These are phyloP conservation scores for Aspergillus awamori DNA, from an alignment of 2,329 filamentous ascomycete genomes.

Conservation along the genomic window DNA sequence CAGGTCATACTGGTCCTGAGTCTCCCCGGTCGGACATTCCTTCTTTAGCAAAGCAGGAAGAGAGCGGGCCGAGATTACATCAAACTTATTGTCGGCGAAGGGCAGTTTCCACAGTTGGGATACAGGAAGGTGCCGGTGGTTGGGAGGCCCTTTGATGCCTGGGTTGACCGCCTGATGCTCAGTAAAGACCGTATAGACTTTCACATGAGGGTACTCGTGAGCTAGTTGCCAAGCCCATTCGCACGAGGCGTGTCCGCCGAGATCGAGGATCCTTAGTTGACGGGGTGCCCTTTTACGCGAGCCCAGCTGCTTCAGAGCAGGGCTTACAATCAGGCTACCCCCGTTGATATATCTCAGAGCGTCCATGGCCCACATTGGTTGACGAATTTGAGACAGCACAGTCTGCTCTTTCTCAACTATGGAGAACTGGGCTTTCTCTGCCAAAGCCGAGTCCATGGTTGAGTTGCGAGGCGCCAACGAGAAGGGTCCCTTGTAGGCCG, in stretches of 20 bases:
- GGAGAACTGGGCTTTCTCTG: conserved; percentile 42
- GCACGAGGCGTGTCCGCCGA: conserved; percentile 80
- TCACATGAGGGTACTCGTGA: conserved; percentile 78
- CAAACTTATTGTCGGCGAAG: conserved; percentile 83
- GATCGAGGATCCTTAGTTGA: conserved; percentile 74
- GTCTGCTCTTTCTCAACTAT: conserved; percentile 74
- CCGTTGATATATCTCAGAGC: conserved; percentile 63
- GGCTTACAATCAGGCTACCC: conserved; percentile 61
- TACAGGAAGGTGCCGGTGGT: conserved; percentile 83
- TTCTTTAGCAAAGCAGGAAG: conserved; percentile 81
- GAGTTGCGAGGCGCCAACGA: conserved; percentile 75
- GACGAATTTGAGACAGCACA: conserved; percentile 70
- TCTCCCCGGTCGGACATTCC: conserved; percentile 63
- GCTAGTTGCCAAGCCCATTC: conserved; percentile 98
- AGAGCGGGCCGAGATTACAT: conserved; percentile 86
- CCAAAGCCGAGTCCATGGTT: conserved; percentile 63
- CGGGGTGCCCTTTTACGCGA: conserved; percentile 30
- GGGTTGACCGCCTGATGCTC: conserved; percentile 72
- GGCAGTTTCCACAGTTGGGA: conserved; percentile 77
- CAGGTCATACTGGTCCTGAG: conserved; percentile 82
- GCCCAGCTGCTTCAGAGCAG: conserved; percentile 46
- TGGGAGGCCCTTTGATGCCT: conserved; percentile 78
- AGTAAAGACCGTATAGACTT: conserved; percentile 84
- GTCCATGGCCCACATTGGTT: conserved; percentile 64
- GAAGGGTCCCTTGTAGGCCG: conserved; percentile 70